These are phyloP conservation scores for Metschnikowia picachoensis DNA, from an alignment of 805 yeast species.

Conservation along the genomic window DNA sequence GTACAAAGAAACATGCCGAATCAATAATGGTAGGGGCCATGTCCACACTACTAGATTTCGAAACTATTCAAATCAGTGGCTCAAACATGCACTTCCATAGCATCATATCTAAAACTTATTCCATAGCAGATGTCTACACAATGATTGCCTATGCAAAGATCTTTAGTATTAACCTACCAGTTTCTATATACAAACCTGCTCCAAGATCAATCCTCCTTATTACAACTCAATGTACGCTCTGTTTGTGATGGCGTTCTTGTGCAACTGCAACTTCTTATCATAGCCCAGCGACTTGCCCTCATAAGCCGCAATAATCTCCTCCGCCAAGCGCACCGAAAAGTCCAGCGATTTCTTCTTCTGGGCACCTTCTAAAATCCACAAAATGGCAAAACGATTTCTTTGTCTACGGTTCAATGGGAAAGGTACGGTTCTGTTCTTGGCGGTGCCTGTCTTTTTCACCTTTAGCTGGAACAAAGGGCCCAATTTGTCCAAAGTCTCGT, in stretches of 20 bases:
- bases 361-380: slow-evolving; percentile 87
- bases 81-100: too few species aligned
- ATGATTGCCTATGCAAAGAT: too few species aligned
- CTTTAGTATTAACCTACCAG: too few species aligned
- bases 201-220: not conserved
- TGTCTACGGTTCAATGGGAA: slow-evolving; percentile 78
- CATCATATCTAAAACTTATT: too few species aligned
- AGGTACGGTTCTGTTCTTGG: slow-evolving; percentile 78
- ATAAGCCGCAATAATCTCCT: slow-evolving; percentile 75
- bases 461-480: slow-evolving; percentile 81
- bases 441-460: slow-evolving; percentile 78
- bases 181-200: slow-evolving; percentile 4
- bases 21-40: too few species aligned
- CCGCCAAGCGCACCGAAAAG: slow-evolving; percentile 84
- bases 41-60: too few species aligned
- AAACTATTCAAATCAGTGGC: too few species aligned
- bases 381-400: slow-evolving; percentile 80
- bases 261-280: slow-evolving; percentile 79
- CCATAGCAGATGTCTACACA: too few species aligned
- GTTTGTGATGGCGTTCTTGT: slow-evolving; percentile 81
- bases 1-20: too few species aligned
- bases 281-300: slow-evolving; percentile 78
- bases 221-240: slow-evolving; percentile 66
- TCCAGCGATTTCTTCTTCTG: slow-evolving; percentile 74
- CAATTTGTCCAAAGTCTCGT: slow-evolving; percentile 70